Evolutionary conservation across 768 basidiomycete species (phyloP), one percentile per base, ranked within the genome.

Genomic region (Lenzites betulinus): DNA sequence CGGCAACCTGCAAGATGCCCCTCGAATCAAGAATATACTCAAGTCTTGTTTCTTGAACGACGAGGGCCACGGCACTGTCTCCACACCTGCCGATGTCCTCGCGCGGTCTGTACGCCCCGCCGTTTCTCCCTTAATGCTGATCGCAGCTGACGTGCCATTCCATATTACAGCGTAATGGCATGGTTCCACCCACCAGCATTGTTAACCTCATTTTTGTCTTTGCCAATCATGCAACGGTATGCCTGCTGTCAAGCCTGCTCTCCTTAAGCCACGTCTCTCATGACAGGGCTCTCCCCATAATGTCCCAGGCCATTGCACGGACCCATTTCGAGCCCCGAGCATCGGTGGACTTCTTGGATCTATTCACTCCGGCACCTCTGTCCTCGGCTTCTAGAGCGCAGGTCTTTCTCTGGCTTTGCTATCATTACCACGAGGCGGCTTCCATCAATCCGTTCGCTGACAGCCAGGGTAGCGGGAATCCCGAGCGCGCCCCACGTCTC

Each of bases 1-100:
- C 62, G 86, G 84, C 23, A 89, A 90, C 68, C 76, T 92, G 39
- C 88, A 89, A 66, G 90, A 92, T 67, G 88, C 88, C 1, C 89
- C 90, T 16, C 80, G 91, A 44, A 87, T 93, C 67, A 92, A 92
- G 72, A 83, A 84, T 58, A 83, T 87, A 44, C 77, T 92, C 48
- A 91, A 90, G 68, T 81, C 82, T 5, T 82, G 83, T 43, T 70
- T 83, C 47, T 78, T 84, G 23, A 75, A 76, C 13, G 79, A 81
- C 57, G 77, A 82, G 57, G 72, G 74, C 15, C 76, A 73, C 51
- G 69, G 73, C 43, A 72, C 74, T 1, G 83, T 87, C 9, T 76
- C 80, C 42, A 83, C 81, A 3, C 86, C 87, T 3, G 73, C 76
- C 18, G 87, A 88, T 52, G 78, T 91, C 43, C 77, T 86, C 33